Percentiles rank a stretch among this genome's conserved stretches.
Evolutionary conservation across 2,329 filamentous ascomycete species (phyloP).

Genomic region (Fusarium nodosum): DNA sequence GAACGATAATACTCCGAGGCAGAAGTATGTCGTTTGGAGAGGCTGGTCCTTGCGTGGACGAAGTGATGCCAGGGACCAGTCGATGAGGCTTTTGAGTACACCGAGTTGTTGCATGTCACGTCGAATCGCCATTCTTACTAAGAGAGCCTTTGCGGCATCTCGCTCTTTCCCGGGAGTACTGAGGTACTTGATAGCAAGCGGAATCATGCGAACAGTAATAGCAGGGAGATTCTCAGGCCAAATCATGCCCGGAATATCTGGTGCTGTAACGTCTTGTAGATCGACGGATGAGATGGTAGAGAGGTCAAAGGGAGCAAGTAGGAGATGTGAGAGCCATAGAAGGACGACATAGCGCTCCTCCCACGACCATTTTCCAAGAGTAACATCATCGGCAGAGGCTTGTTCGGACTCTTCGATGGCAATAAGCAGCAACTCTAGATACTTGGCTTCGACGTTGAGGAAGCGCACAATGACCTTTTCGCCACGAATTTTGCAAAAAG

Average conservation of each 20-base stretch:
- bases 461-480: conserved; percentile 94
- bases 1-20: conserved; percentile 84
- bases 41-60: conserved; percentile 56
- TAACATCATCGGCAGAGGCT: conserved; percentile 34
- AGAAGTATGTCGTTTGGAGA: conserved; percentile 74
- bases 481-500: conserved; percentile 93
- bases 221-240: conserved; percentile 75
- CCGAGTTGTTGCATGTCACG: conserved; percentile 88
- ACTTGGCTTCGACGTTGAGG: conserved; percentile 88
- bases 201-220: conserved; percentile 77
- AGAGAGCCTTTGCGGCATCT: conserved; percentile 84
- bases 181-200: conserved; percentile 79
- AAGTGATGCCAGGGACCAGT: conserved; percentile 77
- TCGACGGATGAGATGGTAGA: conserved; percentile 80
- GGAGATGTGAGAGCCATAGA: conserved; percentile 86
- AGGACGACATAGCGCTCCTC: conserved; percentile 89
- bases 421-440: conserved; percentile 83
- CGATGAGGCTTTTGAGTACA: conserved; percentile 75
- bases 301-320: conserved; percentile 91
- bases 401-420: conserved; percentile 75
- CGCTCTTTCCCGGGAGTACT: conserved; percentile 85
- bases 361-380: conserved; percentile 72
- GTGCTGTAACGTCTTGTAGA: conserved; percentile 61
- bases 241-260: conserved; percentile 62
- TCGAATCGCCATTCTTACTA: conserved; percentile 85